These are phyloP conservation scores for Ustilago sp. DNA, from an alignment of 1,284 basidiomycete species.

Conservation along the genomic window DNA sequence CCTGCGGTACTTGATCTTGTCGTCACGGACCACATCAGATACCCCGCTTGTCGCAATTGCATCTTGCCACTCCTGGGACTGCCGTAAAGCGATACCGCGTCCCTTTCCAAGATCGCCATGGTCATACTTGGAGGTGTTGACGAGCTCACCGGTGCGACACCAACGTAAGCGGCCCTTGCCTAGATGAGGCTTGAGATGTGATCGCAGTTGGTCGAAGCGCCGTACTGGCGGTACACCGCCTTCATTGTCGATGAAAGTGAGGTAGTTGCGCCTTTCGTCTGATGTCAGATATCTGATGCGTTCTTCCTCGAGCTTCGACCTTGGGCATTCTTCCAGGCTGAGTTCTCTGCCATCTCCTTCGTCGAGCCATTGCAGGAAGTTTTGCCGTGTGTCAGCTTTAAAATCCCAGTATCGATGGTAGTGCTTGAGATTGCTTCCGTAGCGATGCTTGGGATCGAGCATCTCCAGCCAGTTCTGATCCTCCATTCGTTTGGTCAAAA, in stretches of 20 bases:
- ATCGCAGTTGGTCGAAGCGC: conserved; percentile 15
- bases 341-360: conserved; percentile 77
- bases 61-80: conserved; percentile 43
- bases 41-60: conserved; percentile 33
- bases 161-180: conserved; percentile 75
- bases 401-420: conserved; percentile 51
- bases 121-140: conserved; percentile 67
- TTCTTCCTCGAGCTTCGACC: conserved; percentile 78
- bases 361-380: conserved; percentile 75
- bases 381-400: conserved; percentile 46
- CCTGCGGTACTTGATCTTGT: conserved; percentile 51
- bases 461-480: conserved; percentile 56
- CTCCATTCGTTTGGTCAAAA: conserved; percentile 47
- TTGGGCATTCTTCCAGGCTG: conserved; percentile 76
- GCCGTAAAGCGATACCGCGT: conserved; percentile 56
- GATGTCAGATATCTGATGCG: conserved; percentile 66
- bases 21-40: conserved; percentile 42
- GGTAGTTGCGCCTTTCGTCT: conserved; percentile 79
- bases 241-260: conserved; percentile 73
- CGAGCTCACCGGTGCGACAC: conserved; percentile 76
- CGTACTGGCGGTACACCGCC: conserved; percentile 1
- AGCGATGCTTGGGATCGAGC: conserved; percentile 53
- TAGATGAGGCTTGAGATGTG: conserved; percentile 16
- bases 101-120: conserved; percentile 59
- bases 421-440: conserved; percentile 58